phyloP scores from a whole-genome alignment of 805 yeast genomes.

The Metschnikowia matae region DNA sequence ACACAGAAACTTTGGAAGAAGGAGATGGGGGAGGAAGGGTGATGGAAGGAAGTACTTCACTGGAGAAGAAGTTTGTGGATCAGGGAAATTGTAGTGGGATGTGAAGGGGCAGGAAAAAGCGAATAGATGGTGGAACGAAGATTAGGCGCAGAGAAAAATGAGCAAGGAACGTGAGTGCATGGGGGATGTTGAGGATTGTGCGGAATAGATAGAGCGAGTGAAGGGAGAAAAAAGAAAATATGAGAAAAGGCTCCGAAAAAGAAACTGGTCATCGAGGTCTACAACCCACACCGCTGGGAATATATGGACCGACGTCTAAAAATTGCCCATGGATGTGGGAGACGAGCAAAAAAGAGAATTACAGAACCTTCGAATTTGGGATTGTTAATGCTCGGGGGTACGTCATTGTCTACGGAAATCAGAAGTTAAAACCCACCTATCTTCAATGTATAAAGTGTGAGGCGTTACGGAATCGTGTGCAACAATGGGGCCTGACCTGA shows the following conservation, averaged over 20 bases:
- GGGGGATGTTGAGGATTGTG: slow-evolving; percentile 4
- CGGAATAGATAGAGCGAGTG: slow-evolving; percentile 1
- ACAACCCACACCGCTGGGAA: not conserved
- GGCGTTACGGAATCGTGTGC: not conserved
- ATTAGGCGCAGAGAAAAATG: slow-evolving; percentile 5
- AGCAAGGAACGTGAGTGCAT: slow-evolving; percentile 4
- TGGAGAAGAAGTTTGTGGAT: not conserved
- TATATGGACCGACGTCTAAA: not conserved
- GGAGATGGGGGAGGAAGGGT: not conserved
- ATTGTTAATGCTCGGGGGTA: not conserved
- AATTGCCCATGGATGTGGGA: not conserved
- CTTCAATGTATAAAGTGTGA: not conserved
- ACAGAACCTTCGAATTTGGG: not conserved
- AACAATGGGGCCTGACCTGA: not conserved
- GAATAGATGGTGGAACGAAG: not conserved
- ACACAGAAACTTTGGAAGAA: not conserved
- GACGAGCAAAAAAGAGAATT: not conserved
- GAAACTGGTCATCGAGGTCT: slow-evolving; percentile 2
- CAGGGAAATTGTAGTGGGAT: not conserved
- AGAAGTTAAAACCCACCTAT: not conserved
- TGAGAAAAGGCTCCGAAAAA: slow-evolving; percentile 2
- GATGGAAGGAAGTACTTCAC: not conserved
- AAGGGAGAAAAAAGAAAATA: not conserved
- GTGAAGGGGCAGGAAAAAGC: not conserved
- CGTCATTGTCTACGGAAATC: not conserved